Evolutionary conservation across 2,329 filamentous ascomycete genomes (phyloP).

Genomic region (Huntiella decipiens): DNA sequence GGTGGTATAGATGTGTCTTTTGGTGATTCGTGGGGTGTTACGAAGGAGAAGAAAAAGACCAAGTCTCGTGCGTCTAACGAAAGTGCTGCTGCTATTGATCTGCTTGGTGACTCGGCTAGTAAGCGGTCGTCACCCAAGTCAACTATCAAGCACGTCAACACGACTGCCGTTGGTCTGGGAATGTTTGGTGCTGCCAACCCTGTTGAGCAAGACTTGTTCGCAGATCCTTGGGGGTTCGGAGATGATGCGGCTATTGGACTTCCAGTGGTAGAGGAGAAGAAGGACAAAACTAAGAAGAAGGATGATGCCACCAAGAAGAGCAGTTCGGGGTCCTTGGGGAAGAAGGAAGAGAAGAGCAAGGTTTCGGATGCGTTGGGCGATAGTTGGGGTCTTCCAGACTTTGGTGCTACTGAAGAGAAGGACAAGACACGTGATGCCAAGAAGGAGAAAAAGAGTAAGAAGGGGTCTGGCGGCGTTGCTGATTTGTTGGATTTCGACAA

Average conservation of each 20-base stretch:
- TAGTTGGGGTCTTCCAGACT: neutral
- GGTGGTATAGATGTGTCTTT: slow-evolving; percentile 1
- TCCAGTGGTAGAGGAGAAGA: neutral
- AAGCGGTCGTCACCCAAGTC: slow-evolving; percentile 1
- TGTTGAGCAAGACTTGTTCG: neutral
- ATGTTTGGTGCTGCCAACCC: neutral
- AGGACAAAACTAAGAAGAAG: slow-evolving; percentile 17
- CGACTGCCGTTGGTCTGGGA: neutral
- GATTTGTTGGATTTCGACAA: slow-evolving; percentile 1
- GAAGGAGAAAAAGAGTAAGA: slow-evolving; percentile 15
- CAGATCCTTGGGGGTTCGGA: neutral
- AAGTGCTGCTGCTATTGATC: neutral
- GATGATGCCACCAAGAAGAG: slow-evolving; percentile 17
- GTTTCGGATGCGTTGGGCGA: neutral
- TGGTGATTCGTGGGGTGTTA: slow-evolving; percentile 8
- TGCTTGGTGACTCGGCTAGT: neutral
- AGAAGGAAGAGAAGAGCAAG: neutral
- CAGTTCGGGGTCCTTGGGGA: slow-evolving; percentile 3
- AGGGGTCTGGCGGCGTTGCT: slow-evolving; percentile 13
- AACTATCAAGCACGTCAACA: neutral
- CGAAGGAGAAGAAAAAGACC: slow-evolving; percentile 3
- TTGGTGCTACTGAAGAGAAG: slow-evolving; percentile 14
- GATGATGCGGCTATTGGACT: neutral
- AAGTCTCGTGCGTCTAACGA: neutral
- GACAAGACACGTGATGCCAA: slow-evolving; percentile 14